Evolutionary conservation across 257 asterid genomes (phyloP).

Genomic region (Lithospermum erythrorhizon): DNA sequence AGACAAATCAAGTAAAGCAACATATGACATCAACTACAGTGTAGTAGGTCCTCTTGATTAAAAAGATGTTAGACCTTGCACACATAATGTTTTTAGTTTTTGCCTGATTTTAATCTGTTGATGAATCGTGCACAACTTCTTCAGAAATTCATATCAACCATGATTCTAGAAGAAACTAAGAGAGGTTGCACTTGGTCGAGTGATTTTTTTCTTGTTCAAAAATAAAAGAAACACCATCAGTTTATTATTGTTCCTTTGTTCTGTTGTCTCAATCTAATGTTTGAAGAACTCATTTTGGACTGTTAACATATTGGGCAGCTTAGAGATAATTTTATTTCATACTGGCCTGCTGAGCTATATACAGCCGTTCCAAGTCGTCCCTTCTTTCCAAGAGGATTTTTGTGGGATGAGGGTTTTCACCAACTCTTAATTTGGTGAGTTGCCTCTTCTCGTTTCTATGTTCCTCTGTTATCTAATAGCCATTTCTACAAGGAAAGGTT

Average conservation of each 20-base stretch:
- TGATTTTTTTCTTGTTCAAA: background rate
- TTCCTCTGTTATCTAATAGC: background rate
- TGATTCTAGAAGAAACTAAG: too few species aligned
- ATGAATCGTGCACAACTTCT: too few species aligned
- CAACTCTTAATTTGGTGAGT: constrained; percentile 83
- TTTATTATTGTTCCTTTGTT: background rate
- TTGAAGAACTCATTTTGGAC: constrained; percentile 29
- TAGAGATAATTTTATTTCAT: constrained; percentile 39
- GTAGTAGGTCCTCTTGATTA: too few species aligned
- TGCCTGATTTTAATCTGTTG: too few species aligned
- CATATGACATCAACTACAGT: too few species aligned
- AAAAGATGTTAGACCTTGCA: too few species aligned
- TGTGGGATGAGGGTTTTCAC: constrained; percentile 99
- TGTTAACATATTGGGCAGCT: constrained; percentile 44
- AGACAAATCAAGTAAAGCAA: too few species aligned
- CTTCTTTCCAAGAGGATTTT: constrained; percentile 92
- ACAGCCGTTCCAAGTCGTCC: constrained; percentile 99
- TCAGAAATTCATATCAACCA: too few species aligned
- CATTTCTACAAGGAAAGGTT: background rate
- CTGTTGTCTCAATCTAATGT: constrained; percentile 15
- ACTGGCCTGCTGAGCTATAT: constrained; percentile 98
- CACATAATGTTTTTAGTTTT: too few species aligned
- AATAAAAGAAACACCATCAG: too few species aligned
- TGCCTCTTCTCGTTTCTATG: constrained; percentile 7
- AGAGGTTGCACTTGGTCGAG: background rate